phyloP scores from a whole-genome alignment of 2,329 filamentous ascomycete species.

The Talaromyces atroroseus region DNA sequence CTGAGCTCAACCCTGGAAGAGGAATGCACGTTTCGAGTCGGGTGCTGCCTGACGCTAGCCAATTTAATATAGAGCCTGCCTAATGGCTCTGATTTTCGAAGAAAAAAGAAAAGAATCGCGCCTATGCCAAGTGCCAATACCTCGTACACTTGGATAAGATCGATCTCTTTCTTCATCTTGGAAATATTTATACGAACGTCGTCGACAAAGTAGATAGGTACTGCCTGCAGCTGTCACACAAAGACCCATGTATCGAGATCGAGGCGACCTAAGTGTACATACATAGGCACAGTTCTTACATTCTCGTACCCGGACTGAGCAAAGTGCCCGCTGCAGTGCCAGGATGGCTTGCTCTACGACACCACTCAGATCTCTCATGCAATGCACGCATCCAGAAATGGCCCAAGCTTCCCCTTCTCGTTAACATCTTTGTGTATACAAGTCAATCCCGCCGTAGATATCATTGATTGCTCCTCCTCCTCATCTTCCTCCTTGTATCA shows the following conservation, averaged over 20 bases:
- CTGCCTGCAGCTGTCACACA: constrained; percentile 3
- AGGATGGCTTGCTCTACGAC: constrained; percentile 2
- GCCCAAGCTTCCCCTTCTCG: constrained; percentile 11
- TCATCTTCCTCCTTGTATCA: not conserved
- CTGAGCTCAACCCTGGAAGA: not conserved
- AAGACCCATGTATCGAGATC: constrained; percentile 5
- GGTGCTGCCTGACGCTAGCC: not conserved
- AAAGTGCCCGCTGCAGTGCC: constrained; percentile 9
- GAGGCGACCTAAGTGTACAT: not conserved
- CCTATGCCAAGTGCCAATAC: no score
- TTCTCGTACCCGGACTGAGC: not conserved
- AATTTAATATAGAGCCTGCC: not conserved
- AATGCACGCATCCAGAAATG: constrained; percentile 5
- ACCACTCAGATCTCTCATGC: constrained; percentile 17
- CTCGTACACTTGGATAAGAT: no score
- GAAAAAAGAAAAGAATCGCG: no score
- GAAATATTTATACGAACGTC: not conserved
- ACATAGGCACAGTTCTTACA: not conserved
- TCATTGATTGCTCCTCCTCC: not conserved
- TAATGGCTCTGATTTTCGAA: not conserved
- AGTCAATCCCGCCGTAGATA: not conserved
- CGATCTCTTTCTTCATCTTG: no score
- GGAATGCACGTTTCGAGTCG: constrained; percentile 7
- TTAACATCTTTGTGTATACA: not conserved
- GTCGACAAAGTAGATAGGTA: not conserved